Base-by-base conservation (phyloP, 768 basidiomycete species). In the Termitomyces sp. region DNA sequence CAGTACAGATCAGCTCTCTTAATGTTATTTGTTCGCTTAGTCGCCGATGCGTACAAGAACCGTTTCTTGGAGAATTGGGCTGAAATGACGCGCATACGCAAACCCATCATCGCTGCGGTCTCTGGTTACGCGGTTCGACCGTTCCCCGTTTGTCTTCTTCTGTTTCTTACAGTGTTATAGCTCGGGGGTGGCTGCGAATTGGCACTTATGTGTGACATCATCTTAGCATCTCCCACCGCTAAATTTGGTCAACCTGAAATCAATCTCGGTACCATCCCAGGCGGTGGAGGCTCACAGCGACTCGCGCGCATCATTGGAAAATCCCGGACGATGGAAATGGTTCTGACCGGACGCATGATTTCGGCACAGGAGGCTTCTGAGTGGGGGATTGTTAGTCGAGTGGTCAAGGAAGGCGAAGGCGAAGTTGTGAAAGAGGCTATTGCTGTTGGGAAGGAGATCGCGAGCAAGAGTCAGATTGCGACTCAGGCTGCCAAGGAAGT, bases 101-200 rank as follows among this genome's bases (percentile, higher is more conserved):
- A 98, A 71, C 96, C 96, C 14, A 86, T 98, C 69, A 91, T 99
- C 56, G 96, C 94, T 44, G 96, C 96, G 12, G 95, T 99, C 55
- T 93, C 88, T 70, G 96, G 96, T 16, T 98, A 87, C 66, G 95
- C 95, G 32, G 90, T 91, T 71, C 49, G 91, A 79, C 40, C 23
- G 34, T 43, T n/a, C 12, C 43, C 46, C 32, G 27, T 59, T 51
- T 34, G 37, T 10, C 16, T 35, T 5, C 50, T 32, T 45, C 27
- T 35, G 35, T 12, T 54, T 57, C 52, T 52, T 27, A 49, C 35
- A 25, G 32, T 44, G 14, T 57, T 46, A 16, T 62, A 98, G 95
- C 89, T 98, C 60, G 96, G 96, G 10, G 96, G 96, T 38, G 96
- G 96, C 37, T 96, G 95, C 66, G 96, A 99, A 71, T 84, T 99